Conservation (phyloP, 129 eudicot genomes). For the Arctium minus region DNA sequence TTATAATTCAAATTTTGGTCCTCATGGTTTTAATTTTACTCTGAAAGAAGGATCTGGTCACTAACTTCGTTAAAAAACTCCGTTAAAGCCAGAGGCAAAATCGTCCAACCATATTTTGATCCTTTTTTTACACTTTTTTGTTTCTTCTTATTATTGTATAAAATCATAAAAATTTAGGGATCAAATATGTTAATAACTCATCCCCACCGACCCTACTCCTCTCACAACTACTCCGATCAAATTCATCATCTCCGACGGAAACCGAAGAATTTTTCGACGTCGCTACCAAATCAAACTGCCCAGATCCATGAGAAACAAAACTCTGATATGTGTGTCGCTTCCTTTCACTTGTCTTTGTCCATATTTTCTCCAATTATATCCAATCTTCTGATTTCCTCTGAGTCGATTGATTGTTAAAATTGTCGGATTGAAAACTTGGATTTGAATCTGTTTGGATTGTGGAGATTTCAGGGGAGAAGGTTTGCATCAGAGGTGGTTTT, state of each 20-base stretch:
- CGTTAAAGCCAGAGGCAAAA: no score
- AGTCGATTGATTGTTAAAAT: slow-evolving; percentile 23
- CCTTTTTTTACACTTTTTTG: no score
- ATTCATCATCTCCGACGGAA: slow-evolving; percentile 65
- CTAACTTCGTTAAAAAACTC: no score
- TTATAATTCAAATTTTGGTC: no score
- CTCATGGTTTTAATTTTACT: no score
- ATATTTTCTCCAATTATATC: slow-evolving; percentile 85
- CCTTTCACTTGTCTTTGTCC: slow-evolving; percentile 92
- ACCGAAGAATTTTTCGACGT: slow-evolving; percentile 78
- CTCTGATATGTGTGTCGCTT: slow-evolving; percentile 57
- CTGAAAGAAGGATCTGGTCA: no score
- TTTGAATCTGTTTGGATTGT: slow-evolving; percentile 40
- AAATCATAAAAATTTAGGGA: no score
- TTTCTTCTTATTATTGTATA: no score
- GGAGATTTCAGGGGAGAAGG: slow-evolving; percentile 50
- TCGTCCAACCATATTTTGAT: no score
- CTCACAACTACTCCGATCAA: slow-evolving; percentile 44
- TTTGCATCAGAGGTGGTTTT: slow-evolving; percentile 32
- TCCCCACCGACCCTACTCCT: slow-evolving; percentile 60
- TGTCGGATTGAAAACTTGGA: slow-evolving; percentile 32
- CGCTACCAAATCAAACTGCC: slow-evolving; percentile 56
- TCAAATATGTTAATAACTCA: slow-evolving; percentile 6
- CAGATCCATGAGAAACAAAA: slow-evolving; percentile 42
- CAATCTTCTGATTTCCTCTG: slow-evolving; percentile 59